Percentiles rank a stretch among this genome's conserved stretches.
Evolutionary conservation across 2,329 filamentous ascomycete genomes (phyloP).

Genomic region (Aspergillus sp.): DNA sequence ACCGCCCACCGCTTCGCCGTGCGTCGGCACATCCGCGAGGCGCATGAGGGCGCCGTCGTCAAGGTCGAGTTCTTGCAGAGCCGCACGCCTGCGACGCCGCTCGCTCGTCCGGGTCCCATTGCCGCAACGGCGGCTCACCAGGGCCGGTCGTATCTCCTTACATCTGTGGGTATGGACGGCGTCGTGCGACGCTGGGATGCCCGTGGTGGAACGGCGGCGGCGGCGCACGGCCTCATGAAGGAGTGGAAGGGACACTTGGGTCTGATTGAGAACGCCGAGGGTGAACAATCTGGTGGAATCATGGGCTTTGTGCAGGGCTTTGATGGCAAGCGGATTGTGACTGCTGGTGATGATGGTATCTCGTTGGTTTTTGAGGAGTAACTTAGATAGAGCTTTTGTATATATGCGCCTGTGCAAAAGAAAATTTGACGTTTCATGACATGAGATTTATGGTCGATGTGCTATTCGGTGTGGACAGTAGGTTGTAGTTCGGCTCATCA

Average conservation of each 20-base stretch:
- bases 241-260: conserved; percentile 83
- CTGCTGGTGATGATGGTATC: conserved; percentile 79
- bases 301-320: conserved; percentile 83
- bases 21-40: conserved; percentile 75
- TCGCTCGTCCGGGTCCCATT: conserved; percentile 23
- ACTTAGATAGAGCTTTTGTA: conserved; percentile 7
- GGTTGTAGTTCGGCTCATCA: too few relatives aligned
- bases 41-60: conserved; percentile 85
- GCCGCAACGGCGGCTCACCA: conserved; percentile 28
- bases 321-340: conserved; percentile 73
- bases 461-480: too few relatives aligned
- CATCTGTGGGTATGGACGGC: conserved; percentile 88
- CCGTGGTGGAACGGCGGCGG: conserved; percentile 64
- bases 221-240: conserved; percentile 68
- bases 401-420: conserved; percentile 3
- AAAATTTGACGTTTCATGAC: not conserved
- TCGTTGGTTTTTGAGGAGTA: conserved; percentile 47
- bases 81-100: conserved; percentile 33
- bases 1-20: conserved; percentile 81
- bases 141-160: conserved; percentile 67
- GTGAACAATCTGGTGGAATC: conserved; percentile 78
- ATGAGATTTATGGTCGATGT: not conserved
- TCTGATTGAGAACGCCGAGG: conserved; percentile 53
- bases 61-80: conserved; percentile 80
- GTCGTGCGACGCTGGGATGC: conserved; percentile 87